Evolutionary conservation across 2,329 filamentous ascomycete genomes (phyloP), one percentile per base, ranked within the genome.

Genomic region (Coniella vitis): DNA sequence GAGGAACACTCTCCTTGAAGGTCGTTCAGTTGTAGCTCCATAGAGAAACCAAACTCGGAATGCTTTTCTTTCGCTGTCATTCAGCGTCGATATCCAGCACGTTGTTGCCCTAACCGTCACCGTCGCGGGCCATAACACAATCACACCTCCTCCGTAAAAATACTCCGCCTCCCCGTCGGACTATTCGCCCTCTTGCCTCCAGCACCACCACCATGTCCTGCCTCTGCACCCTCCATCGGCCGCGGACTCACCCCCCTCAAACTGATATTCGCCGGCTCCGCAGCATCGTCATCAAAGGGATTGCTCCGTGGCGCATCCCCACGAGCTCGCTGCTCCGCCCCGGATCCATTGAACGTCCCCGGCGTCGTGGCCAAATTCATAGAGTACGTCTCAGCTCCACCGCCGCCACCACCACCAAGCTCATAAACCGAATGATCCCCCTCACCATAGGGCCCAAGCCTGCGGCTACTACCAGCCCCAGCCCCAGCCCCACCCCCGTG

Each of bases 211-310:
- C 61, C 67, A 45, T 63, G 67, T 7, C 38, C 45, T 12, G 35
- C 35, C 40, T 45, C 47, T n/a, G n/a, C n/a, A 25, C 73, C 74
- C 43, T 81, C 72, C 56, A 86, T 78, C n/a, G 87, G 87, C 56
- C 87, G 67, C 3, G 88, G 87, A 64, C 86, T 91, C 25, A 90
- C 81, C 21, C 85, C 86, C 48, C 86, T 69, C 65, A 88, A 58
- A 62, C 72, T 78, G 49, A 79, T 61, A 59, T 78, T 78, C 53
- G 80, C 83, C 54, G 75, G 70, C 62, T 81, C 81, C 4, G 77
- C 79, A 25, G 79, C 74, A 45, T 69, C 59, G 57, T 88, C 86
- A 46, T 83, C 84, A 61, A 90, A 90, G 0, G 87, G 87, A 63
- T 91, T 84, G 54, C 57, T 61, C 45, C 57, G 56, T 45, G 58